Base-by-base conservation (phyloP, 2,329 filamentous ascomycete genomes). In the Byssothecium circinans region DNA sequence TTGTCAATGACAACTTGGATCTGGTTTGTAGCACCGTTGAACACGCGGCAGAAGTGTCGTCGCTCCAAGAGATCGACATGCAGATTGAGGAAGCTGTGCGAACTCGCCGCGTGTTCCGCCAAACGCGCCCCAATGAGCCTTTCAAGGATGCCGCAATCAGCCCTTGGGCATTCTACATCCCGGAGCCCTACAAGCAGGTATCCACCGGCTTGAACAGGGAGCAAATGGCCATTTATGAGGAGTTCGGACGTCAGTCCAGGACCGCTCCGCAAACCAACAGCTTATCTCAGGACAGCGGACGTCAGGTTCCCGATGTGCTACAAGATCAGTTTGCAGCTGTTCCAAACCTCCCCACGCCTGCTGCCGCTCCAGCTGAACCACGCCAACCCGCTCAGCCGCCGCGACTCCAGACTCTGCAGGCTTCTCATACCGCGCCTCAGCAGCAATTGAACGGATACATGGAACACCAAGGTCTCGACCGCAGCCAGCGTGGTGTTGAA, bases 1-100 rank as follows among this genome's bases (percentile, higher is more conserved):
- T 95, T 71, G 92, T 99, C 52, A 99, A 97, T 69, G 92, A 95
- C 56, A 99, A 99, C 68, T 81, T 99, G 23, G 94, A 99, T 60
- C 81, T 91, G 33, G 92, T 95, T 38, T 97, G 94, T 66, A 87
- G 83, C 60, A 89, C 96, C 53, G 95, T 99, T 37, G 94, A 99
- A 72, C 91, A 94, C 70, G 91, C 94, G 43, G 95, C 94, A 2
- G 92, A 97, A 69, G 89, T 95, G 63, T 88, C 92, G 52, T 94
- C 94, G 8, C 78, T 96, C 32, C 88, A 89, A 2, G 94, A 99
- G 69, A 97, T 99, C 49, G 92, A 99, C 68, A 88, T 95, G 53
- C 88, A 96, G 73, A 88, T 99, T 40, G 88, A 94, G 68, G 76
- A 81, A 18, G 89, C 95, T 54, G 74, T 96, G 22, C 87, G 92